Evolutionary conservation across 352 stramenopile genomes (phyloP), one percentile per base, ranked within the genome.

Genomic region (Pythium phragmitis): DNA sequence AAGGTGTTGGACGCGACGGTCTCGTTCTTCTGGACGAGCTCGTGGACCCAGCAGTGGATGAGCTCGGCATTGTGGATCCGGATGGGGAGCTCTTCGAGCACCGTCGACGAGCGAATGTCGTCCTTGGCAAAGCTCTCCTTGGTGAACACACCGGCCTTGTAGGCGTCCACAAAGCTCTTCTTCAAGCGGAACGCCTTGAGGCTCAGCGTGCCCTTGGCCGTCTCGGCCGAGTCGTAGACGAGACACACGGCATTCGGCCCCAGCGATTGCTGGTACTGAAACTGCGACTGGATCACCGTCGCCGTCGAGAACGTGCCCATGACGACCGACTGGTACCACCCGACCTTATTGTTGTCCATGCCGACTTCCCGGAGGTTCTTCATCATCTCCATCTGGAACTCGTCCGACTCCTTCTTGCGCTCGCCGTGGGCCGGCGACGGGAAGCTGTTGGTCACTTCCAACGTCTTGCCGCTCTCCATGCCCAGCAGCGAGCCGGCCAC

Each of bases 301-400:
- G 83, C 80, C 43, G 95, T 98, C 63, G 91, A 98, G 76, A 98
- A 99, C 30, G 97, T 98, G 19, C 96, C 96, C 68, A 99, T 92
- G 73, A 97, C 91, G 70, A 98, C 98, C 34, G 91, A 98, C 73
- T 99, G 95, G 82, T 99, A 99, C 96, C 96, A 99, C 34, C 97
- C 97, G 54, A 99, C 92, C 75, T 97, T 98, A 79, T 99, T 99
- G 81, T 98, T 99, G 76, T 99, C 97, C 69, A 99, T 97, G 72
- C 98, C 98, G 30, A 99, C 85, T 76, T 99, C 96, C 50, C 95
- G 87, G 48, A 99, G 75, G 86, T 98, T 98, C 80, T 98, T 98
- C 96, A 99, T 98, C 97, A 99, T 99, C 79, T 99, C 95, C 23
- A 98, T 85, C 78, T 99, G 95, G 72, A 98, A 99, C 72, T 98